Conservation (phyloP, 1,284 basidiomycete species). For the Rhizoctonia solani region DNA sequence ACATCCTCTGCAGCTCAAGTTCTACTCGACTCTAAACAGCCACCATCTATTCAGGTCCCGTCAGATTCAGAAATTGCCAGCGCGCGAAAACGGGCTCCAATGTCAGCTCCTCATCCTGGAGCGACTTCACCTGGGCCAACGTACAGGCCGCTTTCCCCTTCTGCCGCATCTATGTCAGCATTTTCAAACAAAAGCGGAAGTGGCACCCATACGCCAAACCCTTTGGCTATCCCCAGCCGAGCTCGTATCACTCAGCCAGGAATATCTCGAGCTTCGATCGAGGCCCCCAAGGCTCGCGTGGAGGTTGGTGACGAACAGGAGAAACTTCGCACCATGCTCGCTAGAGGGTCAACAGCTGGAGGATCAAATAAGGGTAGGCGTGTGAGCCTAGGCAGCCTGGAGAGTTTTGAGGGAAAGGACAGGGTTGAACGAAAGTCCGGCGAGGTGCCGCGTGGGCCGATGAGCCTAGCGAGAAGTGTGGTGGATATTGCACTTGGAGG, state of each 20-base stretch:
- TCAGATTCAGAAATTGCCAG: slow-evolving; percentile 16
- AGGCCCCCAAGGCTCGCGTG: slow-evolving; percentile 73
- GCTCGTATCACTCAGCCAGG: slow-evolving; percentile 61
- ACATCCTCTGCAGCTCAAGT: not conserved
- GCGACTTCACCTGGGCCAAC: slow-evolving; percentile 15
- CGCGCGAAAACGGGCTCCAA: slow-evolving; percentile 5
- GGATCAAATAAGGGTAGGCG: slow-evolving; percentile 38
- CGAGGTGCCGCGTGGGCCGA: slow-evolving; percentile 9
- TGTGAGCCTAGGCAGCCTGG: slow-evolving; percentile 10
- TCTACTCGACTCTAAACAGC: not conserved
- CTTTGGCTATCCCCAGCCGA: slow-evolving; percentile 45
- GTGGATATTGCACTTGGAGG: slow-evolving; percentile 31
- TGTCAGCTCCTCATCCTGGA: slow-evolving; percentile 26
- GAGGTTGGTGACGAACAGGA: slow-evolving; percentile 78
- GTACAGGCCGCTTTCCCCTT: slow-evolving; percentile 27
- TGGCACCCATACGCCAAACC: slow-evolving; percentile 24
- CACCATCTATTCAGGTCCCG: slow-evolving; percentile 20
- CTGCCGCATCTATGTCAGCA: slow-evolving; percentile 18
- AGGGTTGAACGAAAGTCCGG: slow-evolving; percentile 7
- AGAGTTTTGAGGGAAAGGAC: slow-evolving; percentile 7
- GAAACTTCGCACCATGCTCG: slow-evolving; percentile 67
- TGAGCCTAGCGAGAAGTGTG: slow-evolving; percentile 9
- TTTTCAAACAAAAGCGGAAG: slow-evolving; percentile 9
- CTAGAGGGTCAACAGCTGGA: slow-evolving; percentile 51
- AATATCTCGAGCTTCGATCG: slow-evolving; percentile 64